Evolutionary conservation across 169 alveolate species (phyloP), one percentile per base, ranked within the genome.

Genomic region (Blepharisma undulans): DNA sequence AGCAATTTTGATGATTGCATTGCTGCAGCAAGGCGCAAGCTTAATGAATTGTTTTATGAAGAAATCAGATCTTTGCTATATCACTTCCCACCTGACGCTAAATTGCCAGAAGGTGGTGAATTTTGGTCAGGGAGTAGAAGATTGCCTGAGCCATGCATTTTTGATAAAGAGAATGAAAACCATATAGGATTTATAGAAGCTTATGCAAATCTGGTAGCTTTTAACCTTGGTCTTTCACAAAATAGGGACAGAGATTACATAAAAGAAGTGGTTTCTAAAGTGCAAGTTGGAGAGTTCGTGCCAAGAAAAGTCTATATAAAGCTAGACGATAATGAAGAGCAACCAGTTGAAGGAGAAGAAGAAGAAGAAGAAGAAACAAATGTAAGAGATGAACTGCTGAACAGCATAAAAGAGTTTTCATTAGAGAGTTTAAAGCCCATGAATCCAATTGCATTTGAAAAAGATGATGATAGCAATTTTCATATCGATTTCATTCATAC

Each of bases 51-150:
- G 84, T 99, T 98, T 96, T 91, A 95, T 76, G 96, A 98, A 92
- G 97, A 98, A 87, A 99, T 99, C 79, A 93, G 92, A 34, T 98
- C 98, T 92, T 97, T 99, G 72, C 95, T 99, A 86, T 90, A 97
- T 91, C 95, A 98, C 72, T 99, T 98, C 97, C 99, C 99, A 0
- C 96, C 93, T 36, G 99, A 98, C 85, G 99, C 98, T 90, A 95
- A 92, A 84, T 98, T 98, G 72, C 91, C 96, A 16, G 99, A 98
- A 84, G 99, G 99, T 4, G 94, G 96, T 21, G 97, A 94, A 77
- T 99, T 99, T 95, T 99, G 99, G 99, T 94, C 98, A 59, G 99
- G 99, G 29, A 99, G 99, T 21, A 99, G 99, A 92, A 97, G 99
- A 92, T 97, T 98, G n/a, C 99, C 99, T 16, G 93, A 93, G 76